phyloP scores from a whole-genome alignment of 495 filamentous ascomycete species.

The Neurospora hispaniola region DNA sequence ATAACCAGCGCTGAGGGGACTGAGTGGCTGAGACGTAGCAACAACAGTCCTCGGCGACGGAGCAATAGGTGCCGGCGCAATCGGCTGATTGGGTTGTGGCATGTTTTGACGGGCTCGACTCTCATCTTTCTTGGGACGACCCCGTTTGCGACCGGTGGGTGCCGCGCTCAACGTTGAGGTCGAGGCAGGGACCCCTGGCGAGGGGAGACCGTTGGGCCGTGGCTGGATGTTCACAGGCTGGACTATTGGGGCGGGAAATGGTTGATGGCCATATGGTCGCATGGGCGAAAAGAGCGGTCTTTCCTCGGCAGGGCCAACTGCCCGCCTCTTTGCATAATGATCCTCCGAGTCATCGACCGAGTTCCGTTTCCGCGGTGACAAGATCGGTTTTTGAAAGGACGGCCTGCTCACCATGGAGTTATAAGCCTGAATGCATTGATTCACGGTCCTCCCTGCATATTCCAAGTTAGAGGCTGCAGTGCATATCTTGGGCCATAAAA shows the following conservation, averaged over 20 bases:
- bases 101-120: slow-evolving; percentile 6
- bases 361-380: slow-evolving; percentile 32
- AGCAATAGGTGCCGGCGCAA: slow-evolving; percentile 25
- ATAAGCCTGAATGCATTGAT: slow-evolving; percentile 32
- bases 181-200: slow-evolving; percentile 14
- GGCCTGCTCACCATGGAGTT: slow-evolving; percentile 32
- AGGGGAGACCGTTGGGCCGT: slow-evolving; percentile 28
- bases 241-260: slow-evolving; percentile 12
- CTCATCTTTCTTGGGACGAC: slow-evolving; percentile 20
- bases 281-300: slow-evolving; percentile 6
- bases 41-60: slow-evolving; percentile 6
- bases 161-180: slow-evolving; percentile 13
- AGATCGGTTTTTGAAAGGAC: slow-evolving; percentile 9
- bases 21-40: neutral
- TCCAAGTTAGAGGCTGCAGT: slow-evolving; percentile 13
- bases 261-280: slow-evolving; percentile 15
- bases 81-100: slow-evolving; percentile 26
- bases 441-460: slow-evolving; percentile 36
- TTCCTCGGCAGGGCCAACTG: slow-evolving; percentile 19
- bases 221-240: slow-evolving; percentile 22
- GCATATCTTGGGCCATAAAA: neutral
- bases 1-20: neutral
- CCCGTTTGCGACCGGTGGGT: slow-evolving; percentile 17
- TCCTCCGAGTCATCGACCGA: slow-evolving; percentile 34
- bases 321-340: slow-evolving; percentile 30